Base-by-base conservation (phyloP, 2,329 filamentous ascomycete genomes). In the Aspergillus bombycis region DNA sequence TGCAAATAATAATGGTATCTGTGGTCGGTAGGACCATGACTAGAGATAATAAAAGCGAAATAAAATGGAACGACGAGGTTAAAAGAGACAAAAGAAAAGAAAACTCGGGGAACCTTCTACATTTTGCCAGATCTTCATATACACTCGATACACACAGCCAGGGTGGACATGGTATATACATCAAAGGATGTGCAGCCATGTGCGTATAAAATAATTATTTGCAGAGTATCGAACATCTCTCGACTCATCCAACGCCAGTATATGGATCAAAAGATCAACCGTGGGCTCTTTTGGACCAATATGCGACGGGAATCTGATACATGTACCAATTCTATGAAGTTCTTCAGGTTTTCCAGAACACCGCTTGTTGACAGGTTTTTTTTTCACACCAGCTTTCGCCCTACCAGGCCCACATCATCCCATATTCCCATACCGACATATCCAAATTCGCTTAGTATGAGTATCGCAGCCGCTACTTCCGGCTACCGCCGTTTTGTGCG, bases 261-360 rank as follows among this genome's bases (percentile, higher is more conserved):
- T 23, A 54, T n/a, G 30, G 30, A 54, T 21, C 32, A 21, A 10
- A 4, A n/a, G 45, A 57, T 46, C 26, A 41, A 32, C 23, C 23
- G n/a, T 38, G 34, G 32, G 26, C 7, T 28, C n/a, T 48, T 21
- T 48, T 32, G 19, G 38, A 16, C 36, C 43, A 58, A 45, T 38
- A 55, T 38, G 34, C 34, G 12, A 21, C 52, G 52, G n/a, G 16
- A 36, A 55, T 38, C 32, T 55, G 52, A 38, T 26, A 55, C 30
- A 55, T 55, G 12, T 23, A 38, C 32, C n/a, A 41, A 28, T 38
- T 55, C 52, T 19, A 55, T 21, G 48, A 45, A 41, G 34, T 62
- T 62, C 53, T 63, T 57, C 43, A 26, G 53, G 26, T 45, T 34
- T 65, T 65, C 63, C 48, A 63, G 63, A 63, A 63, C 55, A 52